phyloP scores from a whole-genome alignment of 352 stramenopile genomes.

The Phytophthora niederhauseri region DNA sequence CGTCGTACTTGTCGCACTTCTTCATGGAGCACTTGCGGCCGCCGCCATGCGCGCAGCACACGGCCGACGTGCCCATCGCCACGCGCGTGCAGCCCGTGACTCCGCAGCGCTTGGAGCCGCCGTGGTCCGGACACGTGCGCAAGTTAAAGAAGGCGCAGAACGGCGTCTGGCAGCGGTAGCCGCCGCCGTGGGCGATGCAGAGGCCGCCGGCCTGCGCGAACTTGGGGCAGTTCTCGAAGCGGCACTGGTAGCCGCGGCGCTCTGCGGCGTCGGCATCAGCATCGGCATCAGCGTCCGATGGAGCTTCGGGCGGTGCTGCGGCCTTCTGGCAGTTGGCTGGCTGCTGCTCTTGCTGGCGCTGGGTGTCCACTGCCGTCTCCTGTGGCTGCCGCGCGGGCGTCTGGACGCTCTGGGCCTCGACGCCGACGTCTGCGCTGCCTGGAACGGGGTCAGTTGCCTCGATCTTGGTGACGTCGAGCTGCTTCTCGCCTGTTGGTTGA shows the following conservation, averaged over 20 bases:
- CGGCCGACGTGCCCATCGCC: conserved; percentile 47
- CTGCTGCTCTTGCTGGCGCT: neutral
- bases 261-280: neutral
- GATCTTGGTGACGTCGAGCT: conserved; percentile 1
- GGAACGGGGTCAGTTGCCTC: neutral
- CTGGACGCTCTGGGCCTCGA: neutral
- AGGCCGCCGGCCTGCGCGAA: conserved; percentile 67
- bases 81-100: conserved; percentile 59
- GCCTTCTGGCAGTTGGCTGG: neutral
- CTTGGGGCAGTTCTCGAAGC: conserved; percentile 57
- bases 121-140: conserved; percentile 78
- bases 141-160: conserved; percentile 76
- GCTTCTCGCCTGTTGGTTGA: neutral
- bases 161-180: conserved; percentile 72
- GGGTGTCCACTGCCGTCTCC: neutral
- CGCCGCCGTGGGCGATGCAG: conserved; percentile 70
- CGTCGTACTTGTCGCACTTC: conserved; percentile 79
- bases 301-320: neutral
- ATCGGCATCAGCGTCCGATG: neutral
- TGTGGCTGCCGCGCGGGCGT: neutral
- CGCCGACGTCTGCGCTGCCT: neutral
- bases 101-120: conserved; percentile 69
- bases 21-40: conserved; percentile 73
- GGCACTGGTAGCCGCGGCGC: conserved; percentile 48
- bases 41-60: conserved; percentile 72